phyloP scores from a whole-genome alignment of 179 eudicot genomes.

The Actinidia arguta region DNA sequence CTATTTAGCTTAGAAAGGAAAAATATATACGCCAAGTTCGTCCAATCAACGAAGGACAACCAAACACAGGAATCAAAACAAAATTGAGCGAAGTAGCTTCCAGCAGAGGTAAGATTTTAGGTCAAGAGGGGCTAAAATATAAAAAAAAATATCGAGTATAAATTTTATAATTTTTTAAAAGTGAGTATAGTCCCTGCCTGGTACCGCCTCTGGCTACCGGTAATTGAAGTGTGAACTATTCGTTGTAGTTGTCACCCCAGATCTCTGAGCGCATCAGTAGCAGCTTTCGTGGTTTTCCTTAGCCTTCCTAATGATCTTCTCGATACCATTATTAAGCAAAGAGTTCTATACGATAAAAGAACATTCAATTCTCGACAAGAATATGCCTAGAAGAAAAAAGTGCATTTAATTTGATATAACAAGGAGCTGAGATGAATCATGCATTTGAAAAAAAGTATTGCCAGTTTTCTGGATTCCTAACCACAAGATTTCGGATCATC shows the following conservation, averaged over 20 bases:
- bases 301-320: slow-evolving; percentile 80
- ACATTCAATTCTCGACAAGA: neutral
- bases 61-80: too few species aligned
- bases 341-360: slow-evolving; percentile 49
- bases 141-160: too few species aligned
- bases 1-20: too few species aligned
- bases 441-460: slow-evolving; percentile 16
- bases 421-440: neutral
- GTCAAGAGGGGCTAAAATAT: too few species aligned
- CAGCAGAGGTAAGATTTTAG: too few species aligned
- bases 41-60: too few species aligned
- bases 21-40: too few species aligned
- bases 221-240: slow-evolving; percentile 34
- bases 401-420: too few species aligned
- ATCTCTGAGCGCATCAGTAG: slow-evolving; percentile 93
- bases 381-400: neutral
- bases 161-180: too few species aligned
- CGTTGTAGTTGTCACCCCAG: slow-evolving; percentile 85
- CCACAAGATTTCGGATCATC: slow-evolving; percentile 96
- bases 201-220: too few species aligned
- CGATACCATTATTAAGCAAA: slow-evolving; percentile 81
- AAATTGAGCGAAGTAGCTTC: too few species aligned
- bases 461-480: slow-evolving; percentile 96
- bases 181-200: too few species aligned
- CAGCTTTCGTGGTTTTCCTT: slow-evolving; percentile 76